These are phyloP conservation scores for Diplocarpon mali DNA, from an alignment of 2,329 filamentous ascomycete genomes.

Conservation along the genomic window DNA sequence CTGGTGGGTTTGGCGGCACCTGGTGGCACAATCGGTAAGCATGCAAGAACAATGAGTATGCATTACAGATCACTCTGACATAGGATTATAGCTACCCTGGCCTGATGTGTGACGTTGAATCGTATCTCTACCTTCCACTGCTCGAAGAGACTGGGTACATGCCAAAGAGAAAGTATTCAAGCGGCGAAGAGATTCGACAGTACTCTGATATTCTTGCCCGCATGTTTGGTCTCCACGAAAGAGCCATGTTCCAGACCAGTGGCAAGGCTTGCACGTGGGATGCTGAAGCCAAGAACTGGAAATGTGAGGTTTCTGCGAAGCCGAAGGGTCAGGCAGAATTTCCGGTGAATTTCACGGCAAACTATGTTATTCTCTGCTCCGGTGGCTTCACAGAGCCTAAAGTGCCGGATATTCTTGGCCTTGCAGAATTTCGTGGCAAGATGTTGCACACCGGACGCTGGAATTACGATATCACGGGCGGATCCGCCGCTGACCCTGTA, in stretches of 20 bases:
- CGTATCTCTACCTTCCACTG: constrained; percentile 47
- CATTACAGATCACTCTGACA: background rate
- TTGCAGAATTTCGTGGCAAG: constrained; percentile 30
- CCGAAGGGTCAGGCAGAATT: constrained; percentile 5
- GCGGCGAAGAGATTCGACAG: constrained; percentile 23
- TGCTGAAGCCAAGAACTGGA: constrained; percentile 29
- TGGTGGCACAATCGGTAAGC: constrained; percentile 35
- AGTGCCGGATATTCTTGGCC: constrained; percentile 33
- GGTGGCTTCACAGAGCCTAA: constrained; percentile 34
- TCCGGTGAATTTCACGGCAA: constrained; percentile 16
- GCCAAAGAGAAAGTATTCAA: constrained; percentile 30
- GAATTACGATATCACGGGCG: constrained; percentile 33
- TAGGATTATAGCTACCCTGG: constrained; percentile 31
- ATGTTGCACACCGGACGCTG: constrained; percentile 35
- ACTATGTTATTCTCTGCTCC: constrained; percentile 29
- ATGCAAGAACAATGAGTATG: background rate
- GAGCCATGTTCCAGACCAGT: constrained; percentile 36
- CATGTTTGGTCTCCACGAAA: constrained; percentile 31
- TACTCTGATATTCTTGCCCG: constrained; percentile 35
- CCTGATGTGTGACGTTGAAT: constrained; percentile 45
- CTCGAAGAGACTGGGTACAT: constrained; percentile 50
- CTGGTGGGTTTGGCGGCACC: constrained; percentile 37
- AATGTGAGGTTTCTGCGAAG: constrained; percentile 2
- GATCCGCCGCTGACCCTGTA: constrained; percentile 23
- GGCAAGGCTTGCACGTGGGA: constrained; percentile 37